Base-by-base conservation (phyloP, 371 early-diverging fungal genomes). In the Mucor saturninus region DNA sequence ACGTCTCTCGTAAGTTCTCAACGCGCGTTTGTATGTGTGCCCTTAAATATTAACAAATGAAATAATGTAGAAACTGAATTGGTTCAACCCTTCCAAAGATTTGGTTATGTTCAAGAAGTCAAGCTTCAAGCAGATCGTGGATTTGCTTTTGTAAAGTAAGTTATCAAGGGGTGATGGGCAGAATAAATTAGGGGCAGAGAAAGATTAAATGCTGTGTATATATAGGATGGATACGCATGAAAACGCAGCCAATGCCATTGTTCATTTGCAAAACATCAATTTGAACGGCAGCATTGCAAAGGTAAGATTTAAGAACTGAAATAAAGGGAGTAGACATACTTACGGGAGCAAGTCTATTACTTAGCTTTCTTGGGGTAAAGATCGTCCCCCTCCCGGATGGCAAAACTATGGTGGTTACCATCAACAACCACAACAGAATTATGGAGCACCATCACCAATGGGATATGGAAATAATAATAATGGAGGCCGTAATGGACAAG, bases 81-180 rank as follows among this genome's bases (percentile, higher is more conserved):
- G 43, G 53, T 69, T 45, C 65, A 61, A 32, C 70, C 70, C 51
- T 94, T 95, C 79, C 91, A 89, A 62, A 80, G 77, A 45, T 94
- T 77, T 67, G 96, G 96, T 5, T 86, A 80, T 67, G 83, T 94
- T 26, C 71, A 88, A 37, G 95, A 95, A 65, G 71, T 94, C 48
- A 85, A 93, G 50, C 75, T 95, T 70, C 95, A 95, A 74, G 81
- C 88, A n/a, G 96, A 95, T 54, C 89, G 92, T 56, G 96, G 96
- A 10, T 95, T 89, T 71, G 95, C 92, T 4, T 95, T 95, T 77
- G 84, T 95, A 65, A 92, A 91, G 89, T 87, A 75, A 71, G 75
- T 68, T 35, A 2, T 4, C 5, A 6, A 26, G 29, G 30, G 6
- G 21, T 14, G 9, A 35, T 4, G 15, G 37, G 37, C 37, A 30